Conservation (phyloP, 495 filamentous ascomycete genomes). For the Rhizodiscina lignyota region DNA sequence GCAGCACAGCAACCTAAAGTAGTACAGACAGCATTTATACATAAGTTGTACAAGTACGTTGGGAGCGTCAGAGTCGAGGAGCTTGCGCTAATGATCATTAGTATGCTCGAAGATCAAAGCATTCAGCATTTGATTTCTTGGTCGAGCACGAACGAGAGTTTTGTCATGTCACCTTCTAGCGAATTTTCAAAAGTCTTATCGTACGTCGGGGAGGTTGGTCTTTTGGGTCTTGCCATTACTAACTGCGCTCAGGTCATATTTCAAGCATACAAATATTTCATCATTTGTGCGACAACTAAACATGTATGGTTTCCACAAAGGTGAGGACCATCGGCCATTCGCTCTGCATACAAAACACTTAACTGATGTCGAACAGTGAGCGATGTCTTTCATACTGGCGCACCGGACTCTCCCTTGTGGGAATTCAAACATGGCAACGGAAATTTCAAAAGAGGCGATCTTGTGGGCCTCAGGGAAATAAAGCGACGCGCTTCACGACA, state of each 20-base stretch:
- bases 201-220: conserved; percentile 32
- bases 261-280: conserved; percentile 98
- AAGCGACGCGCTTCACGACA: conserved; percentile 93
- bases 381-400: conserved; percentile 95
- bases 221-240: neutral
- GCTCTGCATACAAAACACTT: neutral
- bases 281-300: conserved; percentile 96
- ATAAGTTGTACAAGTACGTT: conserved; percentile 94
- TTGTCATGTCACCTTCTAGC: conserved; percentile 92
- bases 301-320: conserved; percentile 99
- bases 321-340: conserved; percentile 25
- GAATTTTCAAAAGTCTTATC: conserved; percentile 98
- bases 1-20: conserved; percentile 93
- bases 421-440: conserved; percentile 98
- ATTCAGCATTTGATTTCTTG: conserved; percentile 95
- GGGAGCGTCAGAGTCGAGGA: neutral
- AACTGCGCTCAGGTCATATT: conserved; percentile 55
- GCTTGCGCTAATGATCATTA: conserved; percentile 29
- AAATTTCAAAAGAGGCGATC: conserved; percentile 88
- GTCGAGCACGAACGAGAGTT: conserved; percentile 86
- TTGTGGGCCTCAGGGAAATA: conserved; percentile 85
- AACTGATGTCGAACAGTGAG: conserved; percentile 51
- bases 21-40: conserved; percentile 97
- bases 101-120: conserved; percentile 86
- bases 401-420: conserved; percentile 91